Evolutionary conservation across 2,329 filamentous ascomycete genomes (phyloP), one percentile per base, ranked within the genome.

Genomic region (Elsinoe australis): DNA sequence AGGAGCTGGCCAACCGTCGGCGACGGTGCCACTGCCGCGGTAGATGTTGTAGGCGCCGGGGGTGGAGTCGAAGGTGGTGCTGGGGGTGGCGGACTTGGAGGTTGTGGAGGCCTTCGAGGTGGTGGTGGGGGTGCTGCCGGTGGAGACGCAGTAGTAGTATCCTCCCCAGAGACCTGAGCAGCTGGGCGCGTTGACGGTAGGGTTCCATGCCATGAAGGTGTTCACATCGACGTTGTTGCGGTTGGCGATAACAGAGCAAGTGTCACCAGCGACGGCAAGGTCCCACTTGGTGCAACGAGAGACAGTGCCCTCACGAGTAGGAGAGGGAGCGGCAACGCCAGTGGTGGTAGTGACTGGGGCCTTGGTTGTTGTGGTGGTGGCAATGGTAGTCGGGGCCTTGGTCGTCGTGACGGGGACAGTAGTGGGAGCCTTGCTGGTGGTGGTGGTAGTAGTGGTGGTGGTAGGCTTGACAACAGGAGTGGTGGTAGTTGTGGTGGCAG

Each of bases 1-100:
- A 49, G 59, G 51, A 5, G 55, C 41, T 0, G 67, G 67, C 67
- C 67, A 70, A 39, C 67, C 67, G 22, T 59, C 54, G 4, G 55
- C 54, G 12, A 53, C 47, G 6, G 61, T 59, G 14, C 66, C 67
- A 33, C 67, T 58, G 17, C 67, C 67, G 4, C 36, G 45, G 54
- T 61, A 64, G 31, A 55, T 52, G 7, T 45, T 56, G 55, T 63
- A 62, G 22, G 19, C 38, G 24, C 49, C 9, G 47, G 18, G 24
- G 47, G 47, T 19, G 49, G 41, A 12, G 48, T 33, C 21, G 14
- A 24, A 15, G 5, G 39, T 44, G 10, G 39, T 28, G 26, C 26
- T 6, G 67, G 38, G 17, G 12, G 33, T 34, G 14, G 45, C 22
- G 2, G 33, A 45, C 10, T 47, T 34, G 26, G 9, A 24, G 6